A percentile compares a stretch with the other conserved stretches of the same genome.
These are phyloP conservation scores for Saccharomycopsis amapae DNA, from an alignment of 805 yeast species.

Conservation along the genomic window DNA sequence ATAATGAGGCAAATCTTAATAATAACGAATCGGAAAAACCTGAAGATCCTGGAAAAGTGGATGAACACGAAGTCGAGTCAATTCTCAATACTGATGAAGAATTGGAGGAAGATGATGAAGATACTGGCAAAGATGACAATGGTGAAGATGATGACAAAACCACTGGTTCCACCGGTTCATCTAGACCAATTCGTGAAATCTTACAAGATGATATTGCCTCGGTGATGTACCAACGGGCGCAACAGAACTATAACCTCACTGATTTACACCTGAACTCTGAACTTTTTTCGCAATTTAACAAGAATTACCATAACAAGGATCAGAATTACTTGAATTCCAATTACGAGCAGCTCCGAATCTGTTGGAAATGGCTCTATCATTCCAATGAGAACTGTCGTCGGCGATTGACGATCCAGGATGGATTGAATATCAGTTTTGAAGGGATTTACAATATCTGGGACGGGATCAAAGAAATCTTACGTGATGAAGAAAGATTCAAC, in stretches of 20 bases:
- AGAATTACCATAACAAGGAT: constrained; percentile 51
- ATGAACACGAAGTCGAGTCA: constrained; percentile 20
- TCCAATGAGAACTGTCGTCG: constrained; percentile 50
- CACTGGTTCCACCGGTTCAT: not conserved
- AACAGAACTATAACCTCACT: constrained; percentile 63
- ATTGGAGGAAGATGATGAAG: constrained; percentile 12
- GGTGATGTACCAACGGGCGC: constrained; percentile 64
- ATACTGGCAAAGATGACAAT: constrained; percentile 1
- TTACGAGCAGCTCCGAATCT: constrained; percentile 54
- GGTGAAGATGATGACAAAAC: not conserved
- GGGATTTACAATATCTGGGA: constrained; percentile 92
- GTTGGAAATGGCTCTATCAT: constrained; percentile 88
- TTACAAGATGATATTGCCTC: constrained; percentile 68
- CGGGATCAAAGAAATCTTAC: constrained; percentile 44
- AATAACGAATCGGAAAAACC: constrained; percentile 1
- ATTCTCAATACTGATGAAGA: constrained; percentile 25
- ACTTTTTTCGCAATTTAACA: constrained; percentile 33
- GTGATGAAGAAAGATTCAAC: constrained; percentile 28
- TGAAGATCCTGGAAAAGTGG: constrained; percentile 4
- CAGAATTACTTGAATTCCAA: constrained; percentile 44
- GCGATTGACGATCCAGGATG: constrained; percentile 56
- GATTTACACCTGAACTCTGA: constrained; percentile 28
- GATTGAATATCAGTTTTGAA: constrained; percentile 73
- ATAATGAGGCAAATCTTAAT: not conserved
- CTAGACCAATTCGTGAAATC: constrained; percentile 31